These are phyloP conservation scores for Lanmaoa rubissima DNA, from an alignment of 768 basidiomycete genomes.

Conservation along the genomic window DNA sequence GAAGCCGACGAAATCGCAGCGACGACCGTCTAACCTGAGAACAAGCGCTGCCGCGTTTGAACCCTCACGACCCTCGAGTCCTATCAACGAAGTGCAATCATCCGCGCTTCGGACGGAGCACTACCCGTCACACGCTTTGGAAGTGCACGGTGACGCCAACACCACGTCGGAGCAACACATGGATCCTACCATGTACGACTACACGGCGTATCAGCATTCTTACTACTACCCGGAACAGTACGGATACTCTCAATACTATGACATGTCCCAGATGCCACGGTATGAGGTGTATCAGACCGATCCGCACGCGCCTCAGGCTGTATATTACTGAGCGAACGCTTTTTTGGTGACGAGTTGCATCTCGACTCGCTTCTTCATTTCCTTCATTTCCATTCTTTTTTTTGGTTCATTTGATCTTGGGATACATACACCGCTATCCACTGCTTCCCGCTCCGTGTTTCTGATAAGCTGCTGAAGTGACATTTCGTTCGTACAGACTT, in stretches of 20 bases:
- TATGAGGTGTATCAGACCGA: slow-evolving; percentile 68
- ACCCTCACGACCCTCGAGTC: slow-evolving; percentile 37
- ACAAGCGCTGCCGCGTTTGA: slow-evolving; percentile 52
- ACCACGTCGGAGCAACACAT: slow-evolving; percentile 27
- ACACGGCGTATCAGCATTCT: slow-evolving; percentile 52
- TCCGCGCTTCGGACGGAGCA: slow-evolving; percentile 10
- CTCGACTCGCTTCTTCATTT: slow-evolving; percentile 12
- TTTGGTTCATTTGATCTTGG: slow-evolving; percentile 22
- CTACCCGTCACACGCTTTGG: slow-evolving; percentile 14
- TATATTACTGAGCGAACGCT: slow-evolving; percentile 53
- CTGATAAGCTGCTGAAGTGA: slow-evolving; percentile 20
- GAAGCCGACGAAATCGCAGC: slow-evolving; percentile 23
- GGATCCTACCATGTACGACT: slow-evolving; percentile 47
- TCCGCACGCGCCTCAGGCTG: slow-evolving; percentile 46
- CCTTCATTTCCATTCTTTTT: background rate
- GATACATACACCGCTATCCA: slow-evolving; percentile 23
- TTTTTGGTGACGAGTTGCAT: slow-evolving; percentile 4
- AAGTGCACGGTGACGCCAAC: slow-evolving; percentile 16
- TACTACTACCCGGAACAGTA: slow-evolving; percentile 77
- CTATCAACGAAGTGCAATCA: slow-evolving; percentile 14
- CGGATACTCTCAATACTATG: slow-evolving; percentile 64
- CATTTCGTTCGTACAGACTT: slow-evolving; percentile 27
- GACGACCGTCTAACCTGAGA: slow-evolving; percentile 44
- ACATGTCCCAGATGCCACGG: slow-evolving; percentile 60
- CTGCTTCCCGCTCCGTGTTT: slow-evolving; percentile 6